Evolutionary conservation across 2,329 filamentous ascomycete genomes (phyloP), one percentile per base, ranked within the genome.

Genomic region (Penicillium freii): DNA sequence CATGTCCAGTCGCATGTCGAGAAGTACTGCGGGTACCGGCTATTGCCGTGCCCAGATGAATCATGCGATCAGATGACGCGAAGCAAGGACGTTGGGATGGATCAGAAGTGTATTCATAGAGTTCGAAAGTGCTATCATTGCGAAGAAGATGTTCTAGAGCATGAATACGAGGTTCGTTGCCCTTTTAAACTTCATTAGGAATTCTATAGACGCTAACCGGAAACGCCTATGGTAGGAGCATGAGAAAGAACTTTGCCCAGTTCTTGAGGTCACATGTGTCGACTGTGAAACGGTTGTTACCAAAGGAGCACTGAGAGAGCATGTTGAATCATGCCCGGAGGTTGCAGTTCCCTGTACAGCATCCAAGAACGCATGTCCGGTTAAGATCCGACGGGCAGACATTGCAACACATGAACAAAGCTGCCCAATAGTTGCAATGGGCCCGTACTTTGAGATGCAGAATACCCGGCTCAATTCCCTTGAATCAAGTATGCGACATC

Each of bases 1-100:
- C 81, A 84, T 64, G 76, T 86, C 48, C 78, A 83, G 68, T 78
- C 82, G 57, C 85, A 87, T 67, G 79, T 86, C 50, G 79, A 83
- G 66, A 81, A 82, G 61, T 85, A 87, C 65, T 87, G 85, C 66
- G 79, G 78, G 11, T 82, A 82, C 64, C 78, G 79, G 50, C 71
- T 78, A 38, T 73, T 87, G 23, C 76, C 80, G 57, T 87, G 85
- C 58, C 76, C 81, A 1, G 74, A 74, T 21, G 63, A 72, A 33
- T 71, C 74, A 13, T 87, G 85, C 67, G 75, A 77, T 21, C 74
- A 81, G 59, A 75, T 77, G 48, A 79, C 82, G n/a, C 78, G 77
- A 43, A 79, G 82, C 65, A 86, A 82, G 68, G 80, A 86, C 67
- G 71, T 79, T n/a, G 73, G 79, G 40, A 73, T 77, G 56, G 80